Conservation (phyloP, 2,329 filamentous ascomycete species). For the Beauveria medogensis region DNA sequence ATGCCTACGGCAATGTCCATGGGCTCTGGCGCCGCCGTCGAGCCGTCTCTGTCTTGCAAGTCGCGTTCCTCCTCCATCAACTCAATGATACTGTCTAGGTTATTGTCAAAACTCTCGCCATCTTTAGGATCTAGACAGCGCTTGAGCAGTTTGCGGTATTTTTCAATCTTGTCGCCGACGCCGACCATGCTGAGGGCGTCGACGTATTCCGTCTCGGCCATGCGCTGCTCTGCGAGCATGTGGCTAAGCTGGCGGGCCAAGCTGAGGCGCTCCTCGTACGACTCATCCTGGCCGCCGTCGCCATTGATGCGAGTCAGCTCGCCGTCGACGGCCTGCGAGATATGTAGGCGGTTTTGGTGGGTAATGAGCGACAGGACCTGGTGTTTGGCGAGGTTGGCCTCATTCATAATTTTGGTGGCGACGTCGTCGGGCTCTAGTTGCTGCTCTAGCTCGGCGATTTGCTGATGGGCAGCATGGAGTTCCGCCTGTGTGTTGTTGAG, state of each 20-base stretch:
- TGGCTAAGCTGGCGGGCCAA: constrained; percentile 51
- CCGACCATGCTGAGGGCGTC: constrained; percentile 60
- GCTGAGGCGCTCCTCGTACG: constrained; percentile 46
- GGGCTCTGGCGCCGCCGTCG: constrained; percentile 20
- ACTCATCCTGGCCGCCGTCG: constrained; percentile 32
- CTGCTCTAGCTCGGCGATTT: constrained; percentile 49
- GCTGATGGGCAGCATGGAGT: constrained; percentile 50
- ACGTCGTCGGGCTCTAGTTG: constrained; percentile 48
- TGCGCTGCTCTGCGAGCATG: constrained; percentile 51
- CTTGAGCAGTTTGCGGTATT: constrained; percentile 62
- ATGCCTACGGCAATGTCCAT: constrained; percentile 16
- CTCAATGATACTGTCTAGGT: constrained; percentile 51
- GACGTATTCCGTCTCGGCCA: constrained; percentile 60
- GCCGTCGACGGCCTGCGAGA: constrained; percentile 44
- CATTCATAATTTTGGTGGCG: constrained; percentile 41
- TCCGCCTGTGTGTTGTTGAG: constrained; percentile 62
- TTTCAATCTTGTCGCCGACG: constrained; percentile 63
- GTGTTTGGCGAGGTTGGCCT: constrained; percentile 41
- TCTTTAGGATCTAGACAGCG: constrained; percentile 61
- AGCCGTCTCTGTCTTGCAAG: constrained; percentile 29
- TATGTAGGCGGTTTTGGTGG: constrained; percentile 44
- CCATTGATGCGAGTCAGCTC: constrained; percentile 44
- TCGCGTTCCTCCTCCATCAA: constrained; percentile 56
- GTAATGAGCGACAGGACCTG: constrained; percentile 42
- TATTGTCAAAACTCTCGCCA: constrained; percentile 58